Conservation (phyloP, 1,284 basidiomycete genomes). For the Moesziomyces sp. region DNA sequence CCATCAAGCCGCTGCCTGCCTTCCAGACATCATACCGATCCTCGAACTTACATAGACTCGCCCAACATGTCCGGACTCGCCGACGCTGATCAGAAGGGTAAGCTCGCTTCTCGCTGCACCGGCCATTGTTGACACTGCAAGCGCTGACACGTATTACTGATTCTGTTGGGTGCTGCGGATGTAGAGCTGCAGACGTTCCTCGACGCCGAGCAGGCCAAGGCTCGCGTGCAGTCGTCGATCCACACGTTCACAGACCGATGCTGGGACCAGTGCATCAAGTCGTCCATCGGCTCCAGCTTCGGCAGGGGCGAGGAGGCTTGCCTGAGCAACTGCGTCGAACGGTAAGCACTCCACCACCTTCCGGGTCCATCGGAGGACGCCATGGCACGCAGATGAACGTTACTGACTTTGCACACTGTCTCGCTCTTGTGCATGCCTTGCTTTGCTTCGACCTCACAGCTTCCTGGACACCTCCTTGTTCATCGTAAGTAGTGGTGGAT, state of each 20-base stretch:
- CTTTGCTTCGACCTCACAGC: conserved; percentile 67
- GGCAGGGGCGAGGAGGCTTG: conserved; percentile 85
- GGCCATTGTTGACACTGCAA: neutral
- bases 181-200: conserved; percentile 82
- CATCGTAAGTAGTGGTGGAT: conserved; percentile 44
- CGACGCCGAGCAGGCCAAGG: conserved; percentile 87
- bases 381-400: too few species aligned
- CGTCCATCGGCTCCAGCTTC: conserved; percentile 84
- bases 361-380: too few species aligned
- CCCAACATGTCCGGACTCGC: conserved; percentile 47
- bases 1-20: neutral
- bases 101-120: neutral
- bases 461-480: conserved; percentile 86
- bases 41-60: neutral
- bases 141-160: neutral
- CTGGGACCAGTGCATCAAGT: conserved; percentile 80
- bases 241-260: conserved; percentile 69
- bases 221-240: conserved; percentile 75
- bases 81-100: conserved; percentile 60
- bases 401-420: too few species aligned
- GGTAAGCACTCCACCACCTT: conserved; percentile 12
- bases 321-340: conserved; percentile 87
- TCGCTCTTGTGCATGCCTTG: too few species aligned
- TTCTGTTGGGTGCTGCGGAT: neutral
- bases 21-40: conserved; percentile 1